A percentile compares a stretch with the other conserved stretches of the same genome.
phyloP scores from a whole-genome alignment of 202 grass and related monocot species.

The Eragrostis tef region DNA sequence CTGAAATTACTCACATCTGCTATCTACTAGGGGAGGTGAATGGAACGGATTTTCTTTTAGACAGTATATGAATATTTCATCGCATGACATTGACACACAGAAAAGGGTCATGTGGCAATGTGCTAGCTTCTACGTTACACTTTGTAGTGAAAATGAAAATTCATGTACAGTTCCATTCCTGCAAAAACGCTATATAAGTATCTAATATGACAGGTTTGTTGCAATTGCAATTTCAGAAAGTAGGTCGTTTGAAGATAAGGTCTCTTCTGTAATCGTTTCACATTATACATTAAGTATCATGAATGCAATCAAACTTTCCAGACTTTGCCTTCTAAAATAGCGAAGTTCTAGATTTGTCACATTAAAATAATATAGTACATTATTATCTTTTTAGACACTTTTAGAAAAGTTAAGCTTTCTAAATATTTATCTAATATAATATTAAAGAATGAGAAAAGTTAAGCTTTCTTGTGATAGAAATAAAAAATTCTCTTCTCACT shows the following conservation, averaged over 20 bases:
- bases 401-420: not conserved
- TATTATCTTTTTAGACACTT: too few relatives aligned
- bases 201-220: too few relatives aligned
- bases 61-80: conserved; percentile 17
- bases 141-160: not conserved
- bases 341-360: not conserved
- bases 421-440: not conserved
- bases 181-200: not conserved
- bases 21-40: conserved; percentile 20
- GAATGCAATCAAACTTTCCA: not conserved
- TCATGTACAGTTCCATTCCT: not conserved
- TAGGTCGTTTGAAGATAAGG: not conserved
- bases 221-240: not conserved
- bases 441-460: not conserved
- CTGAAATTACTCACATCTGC: not conserved
- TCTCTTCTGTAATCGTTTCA: not conserved
- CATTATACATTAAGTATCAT: too few relatives aligned
- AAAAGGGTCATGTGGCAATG: not conserved
- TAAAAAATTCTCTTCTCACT: not conserved
- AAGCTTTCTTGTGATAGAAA: not conserved
- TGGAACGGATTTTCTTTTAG: not conserved
- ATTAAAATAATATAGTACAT: too few relatives aligned
- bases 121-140: too few relatives aligned
- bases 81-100: not conserved
- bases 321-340: not conserved